Conservation (phyloP, 148 eudicot genomes). For the Rhododendron ferrugineum region DNA sequence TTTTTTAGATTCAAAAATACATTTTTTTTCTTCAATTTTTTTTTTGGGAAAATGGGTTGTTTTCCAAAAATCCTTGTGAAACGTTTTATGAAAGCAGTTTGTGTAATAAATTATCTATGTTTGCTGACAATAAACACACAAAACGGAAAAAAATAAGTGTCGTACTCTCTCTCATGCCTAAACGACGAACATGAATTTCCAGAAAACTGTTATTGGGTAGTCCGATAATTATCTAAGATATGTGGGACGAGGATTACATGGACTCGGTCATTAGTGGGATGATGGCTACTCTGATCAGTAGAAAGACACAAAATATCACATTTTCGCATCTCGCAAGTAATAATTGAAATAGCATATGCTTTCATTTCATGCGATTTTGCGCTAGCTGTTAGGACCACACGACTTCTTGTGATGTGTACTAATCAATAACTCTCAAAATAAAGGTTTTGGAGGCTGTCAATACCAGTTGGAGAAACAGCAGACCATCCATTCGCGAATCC, state of each 20-base stretch:
- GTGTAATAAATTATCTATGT: not conserved
- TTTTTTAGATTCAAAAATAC: no score
- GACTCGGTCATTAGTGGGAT: no score
- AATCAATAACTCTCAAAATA: not conserved
- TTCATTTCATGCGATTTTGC: not conserved
- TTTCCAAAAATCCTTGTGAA: not conserved
- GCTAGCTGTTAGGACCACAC: not conserved
- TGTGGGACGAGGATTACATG: not conserved
- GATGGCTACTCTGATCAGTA: no score
- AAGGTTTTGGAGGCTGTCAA: slow-evolving; percentile 75
- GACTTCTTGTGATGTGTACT: not conserved
- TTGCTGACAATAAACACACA: not conserved
- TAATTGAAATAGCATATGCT: not conserved
- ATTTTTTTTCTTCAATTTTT: no score
- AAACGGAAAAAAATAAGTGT: not conserved
- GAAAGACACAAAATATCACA: no score
- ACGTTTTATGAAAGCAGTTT: not conserved
- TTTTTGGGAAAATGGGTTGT: not conserved
- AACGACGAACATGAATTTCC: not conserved
- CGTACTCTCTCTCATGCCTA: not conserved
- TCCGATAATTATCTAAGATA: not conserved
- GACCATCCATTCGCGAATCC: slow-evolving; percentile 76
- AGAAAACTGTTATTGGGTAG: not conserved
- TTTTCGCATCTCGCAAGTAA: not conserved
- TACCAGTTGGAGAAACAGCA: slow-evolving; percentile 42